Percentiles rank a stretch among this genome's conserved stretches.
Evolutionary conservation across 768 basidiomycete genomes (phyloP).

Genomic region (Suillus variegatus): DNA sequence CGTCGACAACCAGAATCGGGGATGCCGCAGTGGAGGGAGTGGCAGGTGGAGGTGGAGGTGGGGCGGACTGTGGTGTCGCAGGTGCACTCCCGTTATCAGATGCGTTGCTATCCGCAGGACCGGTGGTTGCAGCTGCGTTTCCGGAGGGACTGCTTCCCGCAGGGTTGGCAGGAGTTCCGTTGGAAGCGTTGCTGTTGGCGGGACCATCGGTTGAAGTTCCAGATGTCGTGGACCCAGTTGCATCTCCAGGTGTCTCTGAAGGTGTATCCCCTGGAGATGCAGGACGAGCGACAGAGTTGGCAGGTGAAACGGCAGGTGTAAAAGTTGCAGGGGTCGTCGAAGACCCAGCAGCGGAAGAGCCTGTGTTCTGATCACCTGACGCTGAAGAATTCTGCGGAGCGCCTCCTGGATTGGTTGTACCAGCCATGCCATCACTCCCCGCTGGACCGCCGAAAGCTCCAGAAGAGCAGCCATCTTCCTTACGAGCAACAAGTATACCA

Average conservation of each 20-base stretch:
- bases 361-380: slow-evolving; percentile 2
- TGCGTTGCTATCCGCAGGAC: background rate
- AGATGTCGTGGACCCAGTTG: background rate
- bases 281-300: background rate
- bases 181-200: background rate
- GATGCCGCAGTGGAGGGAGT: background rate
- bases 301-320: slow-evolving; percentile 5
- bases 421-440: background rate
- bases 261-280: background rate
- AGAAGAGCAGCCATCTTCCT: slow-evolving; percentile 18
- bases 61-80: background rate
- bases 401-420: background rate
- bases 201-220: background rate
- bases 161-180: background rate
- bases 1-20: background rate
- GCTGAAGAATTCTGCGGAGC: background rate
- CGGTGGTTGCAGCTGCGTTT: background rate
- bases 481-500: slow-evolving; percentile 25
- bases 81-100: background rate
- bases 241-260: background rate
- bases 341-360: background rate
- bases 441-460: background rate
- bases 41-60: too few relatives aligned
- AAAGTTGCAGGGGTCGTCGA: background rate
- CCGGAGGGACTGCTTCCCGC: background rate